Base-by-base conservation (phyloP, 169 alveolate species). In the Plasmodium relictum region DNA sequence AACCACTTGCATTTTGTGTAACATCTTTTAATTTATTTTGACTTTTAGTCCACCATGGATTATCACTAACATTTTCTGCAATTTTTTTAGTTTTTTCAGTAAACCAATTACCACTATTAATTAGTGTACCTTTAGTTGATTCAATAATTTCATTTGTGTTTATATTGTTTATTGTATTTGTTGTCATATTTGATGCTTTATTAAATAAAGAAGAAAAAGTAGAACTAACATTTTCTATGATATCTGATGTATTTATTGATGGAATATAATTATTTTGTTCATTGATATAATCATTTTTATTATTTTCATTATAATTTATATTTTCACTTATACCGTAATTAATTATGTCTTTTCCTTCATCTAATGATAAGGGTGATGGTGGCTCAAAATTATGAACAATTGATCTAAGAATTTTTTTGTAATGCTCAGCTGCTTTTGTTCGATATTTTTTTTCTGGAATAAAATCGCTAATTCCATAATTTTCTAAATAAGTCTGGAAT, bases 351-450 rank as follows among this genome's bases (percentile, higher is more conserved):
- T 70, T 83, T 4, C 91, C 91, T 83, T 83, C 86, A 69, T 83
- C 86, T 31, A 83, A 22, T 9, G 91, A 48, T 70, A 83, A 69
- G 5, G 91, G 91, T 37, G 86, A 52, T 24, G 91, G 91, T 5
- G 91, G 91, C n/a, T 83, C 85, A 16, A 63, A 54, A 18, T 83
- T 83, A 69, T 83, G 83, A 20, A 83, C 91, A 62, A 83, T 50
- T 14, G 91, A 83, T 69, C 74, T 16, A 45, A 83, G 41, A 39
- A 70, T 83, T 83, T 83, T 59, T 56, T 95, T 92, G 93, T 94
- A 94, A 88, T 94, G 93, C 7, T 93, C 96, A 45, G 96, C 95
- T 45, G 95, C 96, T 54, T 92, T 93, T 3, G 96, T 94, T 73
- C 93, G 72, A 91, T 94, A 94, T 68, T 93, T 92, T 69, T 87